These are phyloP conservation scores for Epichloe gansuensis DNA, from an alignment of 2,329 filamentous ascomycete genomes.

Conservation along the genomic window DNA sequence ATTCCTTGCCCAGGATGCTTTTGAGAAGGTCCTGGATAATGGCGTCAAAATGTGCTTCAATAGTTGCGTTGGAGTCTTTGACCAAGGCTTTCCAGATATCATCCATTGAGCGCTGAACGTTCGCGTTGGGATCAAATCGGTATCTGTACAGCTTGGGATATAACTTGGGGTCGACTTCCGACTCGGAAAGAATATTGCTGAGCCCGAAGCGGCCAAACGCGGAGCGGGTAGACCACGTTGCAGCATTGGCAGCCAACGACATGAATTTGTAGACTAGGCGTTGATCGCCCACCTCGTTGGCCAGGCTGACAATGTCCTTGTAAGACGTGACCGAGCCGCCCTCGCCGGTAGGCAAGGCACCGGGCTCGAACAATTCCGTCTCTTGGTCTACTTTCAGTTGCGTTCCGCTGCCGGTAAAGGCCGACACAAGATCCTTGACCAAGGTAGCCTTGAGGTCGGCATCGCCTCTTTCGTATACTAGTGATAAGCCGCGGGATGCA, in stretches of 20 bases:
- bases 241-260: constrained; percentile 89
- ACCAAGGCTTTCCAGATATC: constrained; percentile 96
- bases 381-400: constrained; percentile 76
- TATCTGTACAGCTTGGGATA: constrained; percentile 94
- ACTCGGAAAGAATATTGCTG: constrained; percentile 82
- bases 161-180: constrained; percentile 77
- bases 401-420: constrained; percentile 68
- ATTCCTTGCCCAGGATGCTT: constrained; percentile 81
- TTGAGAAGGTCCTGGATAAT: constrained; percentile 81
- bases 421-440: constrained; percentile 74
- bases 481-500: constrained; percentile 75
- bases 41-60: constrained; percentile 71
- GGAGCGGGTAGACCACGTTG: constrained; percentile 93
- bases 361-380: constrained; percentile 86
- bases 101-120: constrained; percentile 91
- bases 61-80: constrained; percentile 65
- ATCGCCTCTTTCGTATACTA: constrained; percentile 90
- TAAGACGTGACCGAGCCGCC: constrained; percentile 87
- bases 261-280: constrained; percentile 98
- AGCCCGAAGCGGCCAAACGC: constrained; percentile 91
- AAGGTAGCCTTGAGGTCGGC: constrained; percentile 66
- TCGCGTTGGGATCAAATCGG: constrained; percentile 85
- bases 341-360: constrained; percentile 78
- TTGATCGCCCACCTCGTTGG: constrained; percentile 93
- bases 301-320: constrained; percentile 89